Conservation (phyloP, 202 grass and related monocot species). For the Tripidium arundinaceum region DNA sequence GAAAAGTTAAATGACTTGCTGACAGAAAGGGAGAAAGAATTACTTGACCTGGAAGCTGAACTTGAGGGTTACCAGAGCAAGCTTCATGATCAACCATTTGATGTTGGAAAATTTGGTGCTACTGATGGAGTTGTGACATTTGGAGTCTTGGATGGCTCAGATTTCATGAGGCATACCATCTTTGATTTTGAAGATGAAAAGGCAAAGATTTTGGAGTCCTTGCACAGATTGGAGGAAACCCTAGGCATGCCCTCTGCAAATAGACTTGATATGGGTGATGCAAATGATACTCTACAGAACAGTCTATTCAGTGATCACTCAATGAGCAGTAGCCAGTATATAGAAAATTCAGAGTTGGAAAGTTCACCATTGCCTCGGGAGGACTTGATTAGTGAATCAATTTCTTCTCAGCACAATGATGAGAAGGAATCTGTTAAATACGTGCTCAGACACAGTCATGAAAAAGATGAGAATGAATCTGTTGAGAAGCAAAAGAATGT, state of each 20-base stretch:
- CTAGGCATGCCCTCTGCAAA: constrained; percentile 28
- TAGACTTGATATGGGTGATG: constrained; percentile 9
- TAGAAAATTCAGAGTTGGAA: constrained; percentile 24
- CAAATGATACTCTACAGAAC: constrained; percentile 20
- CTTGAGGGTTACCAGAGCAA: constrained; percentile 44
- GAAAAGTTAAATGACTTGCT: constrained; percentile 82
- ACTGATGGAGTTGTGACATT: constrained; percentile 20
- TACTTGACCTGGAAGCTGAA: constrained; percentile 83
- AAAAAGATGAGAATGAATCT: constrained; percentile 9
- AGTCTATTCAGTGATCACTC: background rate
- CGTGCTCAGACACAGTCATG: background rate
- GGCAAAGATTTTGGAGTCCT: constrained; percentile 52
- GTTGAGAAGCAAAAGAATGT: constrained; percentile 14
- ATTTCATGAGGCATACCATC: constrained; percentile 48
- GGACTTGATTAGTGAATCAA: constrained; percentile 6
- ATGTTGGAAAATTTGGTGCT: constrained; percentile 25
- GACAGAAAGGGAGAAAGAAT: constrained; percentile 87
- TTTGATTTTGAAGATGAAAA: constrained; percentile 77
- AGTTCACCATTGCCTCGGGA: constrained; percentile 12
- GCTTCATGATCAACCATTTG: constrained; percentile 31
- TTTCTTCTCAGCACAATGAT: constrained; percentile 31
- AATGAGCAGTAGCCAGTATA: constrained; percentile 18
- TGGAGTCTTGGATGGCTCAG: constrained; percentile 13
- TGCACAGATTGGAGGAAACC: constrained; percentile 58
- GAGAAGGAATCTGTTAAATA: background rate